A percentile compares a stretch with the other conserved stretches of the same genome.
Conservation (phyloP, 2,329 filamentous ascomycete genomes). For the Fusarium illudens region DNA sequence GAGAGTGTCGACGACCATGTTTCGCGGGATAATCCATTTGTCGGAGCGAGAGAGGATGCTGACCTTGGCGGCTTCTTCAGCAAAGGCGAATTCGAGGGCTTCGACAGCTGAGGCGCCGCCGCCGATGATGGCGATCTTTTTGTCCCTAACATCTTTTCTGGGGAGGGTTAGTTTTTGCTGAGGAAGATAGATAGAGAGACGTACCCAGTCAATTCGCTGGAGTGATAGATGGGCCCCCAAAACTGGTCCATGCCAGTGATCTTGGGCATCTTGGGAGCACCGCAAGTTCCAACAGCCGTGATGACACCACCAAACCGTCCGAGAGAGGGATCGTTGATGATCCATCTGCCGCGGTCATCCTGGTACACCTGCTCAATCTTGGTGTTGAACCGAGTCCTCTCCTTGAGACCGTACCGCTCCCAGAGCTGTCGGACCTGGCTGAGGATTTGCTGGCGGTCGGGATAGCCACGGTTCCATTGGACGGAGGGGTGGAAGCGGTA, state of each 20-base stretch:
- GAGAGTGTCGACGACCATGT: slow-evolving; percentile 75
- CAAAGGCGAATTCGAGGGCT: slow-evolving; percentile 79
- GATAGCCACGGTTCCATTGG: slow-evolving; percentile 78
- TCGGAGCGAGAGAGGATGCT: slow-evolving; percentile 80
- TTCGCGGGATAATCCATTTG: slow-evolving; percentile 89
- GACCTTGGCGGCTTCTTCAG: slow-evolving; percentile 71
- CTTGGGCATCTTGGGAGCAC: slow-evolving; percentile 76
- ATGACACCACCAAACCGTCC: slow-evolving; percentile 83
- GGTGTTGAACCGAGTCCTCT: slow-evolving; percentile 76
- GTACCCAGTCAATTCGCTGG: slow-evolving; percentile 73
- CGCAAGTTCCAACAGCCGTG: slow-evolving; percentile 81
- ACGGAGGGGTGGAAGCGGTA: slow-evolving; percentile 87
- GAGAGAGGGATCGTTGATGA: slow-evolving; percentile 75
- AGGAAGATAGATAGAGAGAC: neutral
- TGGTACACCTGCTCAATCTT: slow-evolving; percentile 74
- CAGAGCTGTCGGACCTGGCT: slow-evolving; percentile 76
- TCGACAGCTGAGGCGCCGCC: slow-evolving; percentile 85
- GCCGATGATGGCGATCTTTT: slow-evolving; percentile 79
- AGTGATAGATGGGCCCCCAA: slow-evolving; percentile 77
- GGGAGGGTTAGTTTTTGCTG: slow-evolving; percentile 21
- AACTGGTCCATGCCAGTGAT: slow-evolving; percentile 77
- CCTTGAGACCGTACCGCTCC: slow-evolving; percentile 76
- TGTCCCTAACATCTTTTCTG: slow-evolving; percentile 74
- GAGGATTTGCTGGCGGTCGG: slow-evolving; percentile 78
- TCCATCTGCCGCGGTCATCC: slow-evolving; percentile 74